phyloP scores from a whole-genome alignment of 2,329 filamentous ascomycete species.

The Colletotrichum costaricense region DNA sequence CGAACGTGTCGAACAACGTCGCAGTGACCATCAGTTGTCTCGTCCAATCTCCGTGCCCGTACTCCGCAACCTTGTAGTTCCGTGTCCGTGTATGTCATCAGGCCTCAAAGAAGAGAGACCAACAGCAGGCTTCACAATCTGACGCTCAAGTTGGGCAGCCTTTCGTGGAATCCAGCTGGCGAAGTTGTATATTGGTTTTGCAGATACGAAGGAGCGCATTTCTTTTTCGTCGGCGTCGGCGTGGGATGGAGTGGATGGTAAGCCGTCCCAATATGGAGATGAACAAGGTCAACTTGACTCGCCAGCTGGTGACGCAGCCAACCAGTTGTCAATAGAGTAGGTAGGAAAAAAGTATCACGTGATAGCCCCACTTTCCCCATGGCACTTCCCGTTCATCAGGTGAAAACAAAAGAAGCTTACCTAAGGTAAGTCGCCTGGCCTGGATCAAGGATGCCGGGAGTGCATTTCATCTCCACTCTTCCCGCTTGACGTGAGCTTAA shows the following conservation, averaged over 20 bases:
- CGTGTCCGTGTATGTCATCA: not conserved
- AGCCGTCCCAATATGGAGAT: not conserved
- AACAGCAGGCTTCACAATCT: not conserved
- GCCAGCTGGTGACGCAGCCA: not conserved
- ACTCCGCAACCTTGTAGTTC: not conserved
- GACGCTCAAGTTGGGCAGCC: not conserved
- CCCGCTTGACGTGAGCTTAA: slow-evolving; percentile 29
- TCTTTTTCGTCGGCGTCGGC: slow-evolving; percentile 2
- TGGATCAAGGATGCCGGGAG: not conserved
- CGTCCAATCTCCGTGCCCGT: not conserved
- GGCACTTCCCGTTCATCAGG: not conserved
- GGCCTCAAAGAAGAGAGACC: not conserved
- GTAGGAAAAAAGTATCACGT: not conserved
- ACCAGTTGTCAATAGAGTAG: not conserved
- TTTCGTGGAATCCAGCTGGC: not conserved
- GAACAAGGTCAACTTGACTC: not conserved
- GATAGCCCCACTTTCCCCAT: rapidly evolving
- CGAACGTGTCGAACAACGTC: slow-evolving; percentile 5
- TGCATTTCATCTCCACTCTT: slow-evolving; percentile 4
- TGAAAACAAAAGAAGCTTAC: not conserved
- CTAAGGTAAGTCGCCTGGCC: not conserved
- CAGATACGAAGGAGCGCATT: slow-evolving; percentile 15
- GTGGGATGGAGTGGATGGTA: not conserved
- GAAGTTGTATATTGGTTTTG: not conserved
- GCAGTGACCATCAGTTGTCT: slow-evolving; percentile 2